Evolutionary conservation across 1,139 yeast genomes (phyloP).

Genomic region (Yamadazyma taylorii): DNA sequence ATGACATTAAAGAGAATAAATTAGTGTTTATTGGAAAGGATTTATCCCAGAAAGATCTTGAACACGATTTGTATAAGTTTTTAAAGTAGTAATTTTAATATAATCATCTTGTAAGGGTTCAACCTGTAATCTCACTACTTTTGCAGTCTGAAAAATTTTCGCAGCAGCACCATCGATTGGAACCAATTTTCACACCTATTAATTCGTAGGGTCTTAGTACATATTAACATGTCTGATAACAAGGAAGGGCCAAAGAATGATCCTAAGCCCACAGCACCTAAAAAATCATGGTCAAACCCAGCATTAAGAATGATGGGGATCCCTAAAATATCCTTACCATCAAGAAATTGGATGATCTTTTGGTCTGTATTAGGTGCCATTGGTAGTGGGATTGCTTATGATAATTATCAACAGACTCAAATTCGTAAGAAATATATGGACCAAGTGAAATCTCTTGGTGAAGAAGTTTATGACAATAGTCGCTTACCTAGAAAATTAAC

Average conservation of each 20-base stretch:
- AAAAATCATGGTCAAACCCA: constrained; percentile 73
- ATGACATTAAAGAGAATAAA: constrained; percentile 45
- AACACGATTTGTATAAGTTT: constrained; percentile 23
- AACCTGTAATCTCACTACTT: too few relatives aligned
- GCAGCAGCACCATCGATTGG: too few relatives aligned
- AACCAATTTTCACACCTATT: too few relatives aligned
- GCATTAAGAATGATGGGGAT: constrained; percentile 89
- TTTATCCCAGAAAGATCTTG: constrained; percentile 35
- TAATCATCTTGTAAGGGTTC: too few relatives aligned
- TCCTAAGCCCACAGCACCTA: constrained; percentile 11
- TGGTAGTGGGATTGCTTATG: constrained; percentile 76
- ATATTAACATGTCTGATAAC: not conserved
- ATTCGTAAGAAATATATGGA: constrained; percentile 68
- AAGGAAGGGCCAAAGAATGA: constrained; percentile 1
- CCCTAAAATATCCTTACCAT: constrained; percentile 73
- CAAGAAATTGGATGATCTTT: constrained; percentile 91
- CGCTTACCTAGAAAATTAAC: constrained; percentile 72
- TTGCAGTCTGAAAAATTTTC: too few relatives aligned
- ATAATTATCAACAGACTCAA: constrained; percentile 68
- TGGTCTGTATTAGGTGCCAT: constrained; percentile 69
- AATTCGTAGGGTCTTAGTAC: too few relatives aligned
- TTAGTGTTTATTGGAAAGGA: constrained; percentile 83
- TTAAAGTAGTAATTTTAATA: not conserved
- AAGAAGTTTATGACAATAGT: constrained; percentile 33
- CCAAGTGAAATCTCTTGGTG: constrained; percentile 52